Evolutionary conservation across 2,329 filamentous ascomycete genomes (phyloP).

Genomic region (Aspergillus jensenii): DNA sequence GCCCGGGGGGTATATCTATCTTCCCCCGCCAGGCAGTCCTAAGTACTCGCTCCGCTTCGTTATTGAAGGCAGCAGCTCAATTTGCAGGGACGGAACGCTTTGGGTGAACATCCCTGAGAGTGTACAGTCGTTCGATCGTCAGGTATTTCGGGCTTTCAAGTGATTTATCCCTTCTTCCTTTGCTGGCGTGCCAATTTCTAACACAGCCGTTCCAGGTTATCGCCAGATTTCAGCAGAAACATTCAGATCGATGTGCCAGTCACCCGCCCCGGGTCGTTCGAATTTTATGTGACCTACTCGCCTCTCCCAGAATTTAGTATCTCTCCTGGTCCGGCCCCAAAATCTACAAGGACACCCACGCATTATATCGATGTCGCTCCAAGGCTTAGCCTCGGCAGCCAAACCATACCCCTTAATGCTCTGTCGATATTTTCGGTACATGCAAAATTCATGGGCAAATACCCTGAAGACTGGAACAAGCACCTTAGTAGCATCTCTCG

Average conservation of each 20-base stretch:
- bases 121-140: conserved; percentile 72
- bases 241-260: conserved; percentile 90
- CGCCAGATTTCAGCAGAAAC: conserved; percentile 87
- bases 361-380: conserved; percentile 97
- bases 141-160: conserved; percentile 85
- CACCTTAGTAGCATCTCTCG: conserved; percentile 85
- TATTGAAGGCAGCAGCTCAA: conserved; percentile 91
- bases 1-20: conserved; percentile 84
- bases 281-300: conserved; percentile 90
- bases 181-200: conserved; percentile 13
- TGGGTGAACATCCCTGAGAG: conserved; percentile 93
- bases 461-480: conserved; percentile 84
- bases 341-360: conserved; percentile 67
- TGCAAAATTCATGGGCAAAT: conserved; percentile 97
- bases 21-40: conserved; percentile 73
- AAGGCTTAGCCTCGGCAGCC: conserved; percentile 69
- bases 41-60: conserved; percentile 80
- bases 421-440: conserved; percentile 91
- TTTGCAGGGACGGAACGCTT: conserved; percentile 88
- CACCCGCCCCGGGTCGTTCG: conserved; percentile 78
- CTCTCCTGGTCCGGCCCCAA: conserved; percentile 48
- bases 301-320: conserved; percentile 77
- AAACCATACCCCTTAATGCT: conserved; percentile 76
- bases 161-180: conserved; percentile 47
- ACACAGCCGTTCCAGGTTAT: conserved; percentile 54